A percentile compares a stretch with the other conserved stretches of the same genome.
phyloP scores from a whole-genome alignment of 306 rosid species.

The Glycine tomentella region DNA sequence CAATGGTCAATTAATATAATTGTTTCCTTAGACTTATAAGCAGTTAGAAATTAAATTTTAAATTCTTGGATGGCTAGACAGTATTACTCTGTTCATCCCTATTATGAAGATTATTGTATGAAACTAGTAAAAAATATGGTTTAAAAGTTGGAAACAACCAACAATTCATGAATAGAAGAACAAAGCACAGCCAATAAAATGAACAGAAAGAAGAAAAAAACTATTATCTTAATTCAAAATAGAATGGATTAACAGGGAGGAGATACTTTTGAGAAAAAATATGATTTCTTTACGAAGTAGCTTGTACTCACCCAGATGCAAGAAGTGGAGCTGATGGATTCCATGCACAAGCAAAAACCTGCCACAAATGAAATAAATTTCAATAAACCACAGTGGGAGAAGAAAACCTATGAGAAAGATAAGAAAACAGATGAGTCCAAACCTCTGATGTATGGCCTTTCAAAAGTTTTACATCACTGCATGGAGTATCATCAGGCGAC shows the following conservation, averaged over 20 bases:
- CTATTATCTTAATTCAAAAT: conserved; percentile 8
- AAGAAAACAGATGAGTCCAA: conserved; percentile 29
- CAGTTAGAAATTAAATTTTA: neutral
- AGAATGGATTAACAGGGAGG: neutral
- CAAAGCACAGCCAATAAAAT: neutral
- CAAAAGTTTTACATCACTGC: conserved; percentile 57
- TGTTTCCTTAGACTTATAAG: neutral
- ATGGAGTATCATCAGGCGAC: conserved; percentile 50
- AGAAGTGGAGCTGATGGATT: conserved; percentile 72
- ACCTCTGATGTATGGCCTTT: conserved; percentile 83
- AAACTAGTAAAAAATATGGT: neutral
- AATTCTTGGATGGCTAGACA: neutral
- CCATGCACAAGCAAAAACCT: conserved; percentile 87
- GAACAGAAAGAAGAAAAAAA: neutral
- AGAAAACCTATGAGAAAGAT: neutral
- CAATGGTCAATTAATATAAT: neutral
- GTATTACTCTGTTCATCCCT: neutral
- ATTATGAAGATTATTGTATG: neutral
- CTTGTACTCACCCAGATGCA: conserved; percentile 73
- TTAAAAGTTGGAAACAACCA: conserved; percentile 26
- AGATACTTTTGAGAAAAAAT: conserved; percentile 17
- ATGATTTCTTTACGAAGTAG: neutral
- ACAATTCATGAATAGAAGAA: conserved; percentile 9
- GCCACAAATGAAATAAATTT: conserved; percentile 24
- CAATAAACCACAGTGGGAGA: conserved; percentile 3